Evolutionary conservation across 352 stramenopile species (phyloP).

Genomic region (Globisporangium radiosum): DNA sequence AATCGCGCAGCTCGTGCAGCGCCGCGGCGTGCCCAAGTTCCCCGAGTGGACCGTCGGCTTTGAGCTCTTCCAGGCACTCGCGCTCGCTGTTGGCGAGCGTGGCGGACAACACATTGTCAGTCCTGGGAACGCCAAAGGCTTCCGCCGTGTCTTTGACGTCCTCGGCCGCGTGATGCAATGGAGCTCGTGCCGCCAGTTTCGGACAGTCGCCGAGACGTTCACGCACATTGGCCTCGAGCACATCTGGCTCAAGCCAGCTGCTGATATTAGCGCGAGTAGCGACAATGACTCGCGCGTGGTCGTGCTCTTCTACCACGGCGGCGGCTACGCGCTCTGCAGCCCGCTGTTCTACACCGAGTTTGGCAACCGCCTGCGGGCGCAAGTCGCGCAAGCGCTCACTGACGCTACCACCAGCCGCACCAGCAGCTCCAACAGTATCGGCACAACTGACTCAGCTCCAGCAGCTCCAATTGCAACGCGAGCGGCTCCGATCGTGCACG

Average conservation of each 20-base stretch:
- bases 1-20: slow-evolving; percentile 7
- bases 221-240: slow-evolving; percentile 35
- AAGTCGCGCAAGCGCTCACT: slow-evolving; percentile 13
- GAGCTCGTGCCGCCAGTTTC: slow-evolving; percentile 1
- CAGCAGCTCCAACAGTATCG: too few relatives aligned
- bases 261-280: not conserved
- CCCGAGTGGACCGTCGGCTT: slow-evolving; percentile 40
- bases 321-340: slow-evolving; percentile 35
- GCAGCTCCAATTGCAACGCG: not conserved
- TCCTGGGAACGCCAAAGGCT: slow-evolving; percentile 4
- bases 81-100: slow-evolving; percentile 5
- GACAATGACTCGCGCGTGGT: slow-evolving; percentile 12
- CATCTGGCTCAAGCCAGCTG: slow-evolving; percentile 26
- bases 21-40: slow-evolving; percentile 31
- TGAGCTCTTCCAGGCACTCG: slow-evolving; percentile 25
- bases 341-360: slow-evolving; percentile 32
- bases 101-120: slow-evolving; percentile 7
- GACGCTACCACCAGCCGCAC: not conserved
- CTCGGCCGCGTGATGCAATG: not conserved
- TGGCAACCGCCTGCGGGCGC: slow-evolving; percentile 15
- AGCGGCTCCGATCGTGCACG: slow-evolving; percentile 15
- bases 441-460: too few relatives aligned
- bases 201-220: slow-evolving; percentile 6
- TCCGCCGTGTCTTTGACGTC: slow-evolving; percentile 1
- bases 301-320: slow-evolving; percentile 52